A percentile compares a stretch with the other conserved stretches of the same genome.
These are phyloP conservation scores for Pilatotrama ljubarskyi DNA, from an alignment of 768 basidiomycete genomes.

Conservation along the genomic window DNA sequence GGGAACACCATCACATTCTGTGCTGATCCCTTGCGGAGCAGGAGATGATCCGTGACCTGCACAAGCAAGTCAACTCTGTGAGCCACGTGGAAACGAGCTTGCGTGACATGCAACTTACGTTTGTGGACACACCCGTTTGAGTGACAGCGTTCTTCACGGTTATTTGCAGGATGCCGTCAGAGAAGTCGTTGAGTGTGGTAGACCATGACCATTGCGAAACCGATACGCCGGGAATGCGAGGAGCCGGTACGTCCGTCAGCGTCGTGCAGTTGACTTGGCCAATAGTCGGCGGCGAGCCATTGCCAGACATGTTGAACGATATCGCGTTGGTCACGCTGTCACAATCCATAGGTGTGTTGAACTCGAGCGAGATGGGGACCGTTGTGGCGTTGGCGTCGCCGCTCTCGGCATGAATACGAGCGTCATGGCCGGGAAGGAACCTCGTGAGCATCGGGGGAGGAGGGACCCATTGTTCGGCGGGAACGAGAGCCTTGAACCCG, in stretches of 20 bases:
- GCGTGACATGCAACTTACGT: constrained; percentile 43
- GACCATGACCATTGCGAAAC: constrained; percentile 72
- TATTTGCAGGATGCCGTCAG: constrained; percentile 82
- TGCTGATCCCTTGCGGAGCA: constrained; percentile 75
- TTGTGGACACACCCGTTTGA: constrained; percentile 45
- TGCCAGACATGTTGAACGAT: constrained; percentile 65
- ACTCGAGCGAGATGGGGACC: constrained; percentile 74
- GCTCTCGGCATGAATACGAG: constrained; percentile 54
- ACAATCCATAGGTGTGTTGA: constrained; percentile 78
- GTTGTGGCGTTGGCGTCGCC: constrained; percentile 54
- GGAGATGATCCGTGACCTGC: constrained; percentile 69
- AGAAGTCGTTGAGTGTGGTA: constrained; percentile 69
- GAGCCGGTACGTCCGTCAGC: constrained; percentile 49
- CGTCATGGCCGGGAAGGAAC: constrained; percentile 87
- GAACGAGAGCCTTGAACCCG: constrained; percentile 83
- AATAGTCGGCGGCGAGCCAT: constrained; percentile 57
- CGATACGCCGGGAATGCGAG: constrained; percentile 53
- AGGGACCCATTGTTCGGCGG: constrained; percentile 60
- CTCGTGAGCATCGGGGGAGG: constrained; percentile 74
- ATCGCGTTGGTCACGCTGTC: constrained; percentile 61
- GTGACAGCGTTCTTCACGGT: constrained; percentile 58
- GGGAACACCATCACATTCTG: constrained; percentile 89
- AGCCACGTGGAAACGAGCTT: not conserved
- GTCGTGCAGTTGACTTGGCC: constrained; percentile 45
- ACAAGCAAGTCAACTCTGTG: constrained; percentile 6